These are phyloP conservation scores for Tolypocladium sp. DNA, from an alignment of 2,329 filamentous ascomycete species.

Conservation along the genomic window DNA sequence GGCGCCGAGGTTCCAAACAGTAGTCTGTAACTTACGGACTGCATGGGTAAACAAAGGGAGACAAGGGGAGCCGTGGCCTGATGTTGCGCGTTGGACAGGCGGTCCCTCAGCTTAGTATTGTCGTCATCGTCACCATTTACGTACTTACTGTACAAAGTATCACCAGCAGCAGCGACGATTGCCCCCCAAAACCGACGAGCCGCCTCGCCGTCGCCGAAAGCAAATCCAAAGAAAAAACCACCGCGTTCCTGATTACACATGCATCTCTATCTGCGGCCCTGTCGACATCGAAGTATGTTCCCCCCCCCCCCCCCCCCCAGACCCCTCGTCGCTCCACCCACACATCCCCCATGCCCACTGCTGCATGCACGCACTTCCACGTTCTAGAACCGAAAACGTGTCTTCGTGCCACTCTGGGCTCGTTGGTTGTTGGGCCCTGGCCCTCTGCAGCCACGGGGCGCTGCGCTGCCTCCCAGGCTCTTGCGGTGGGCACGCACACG, in stretches of 20 bases:
- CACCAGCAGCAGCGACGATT: not conserved
- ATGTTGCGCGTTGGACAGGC: not conserved
- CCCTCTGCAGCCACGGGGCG: not conserved
- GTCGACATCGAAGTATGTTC: too few relatives aligned
- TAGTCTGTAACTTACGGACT: too few relatives aligned
- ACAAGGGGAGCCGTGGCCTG: not conserved
- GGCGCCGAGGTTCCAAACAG: not conserved
- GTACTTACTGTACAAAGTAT: not conserved
- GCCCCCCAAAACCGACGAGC: not conserved
- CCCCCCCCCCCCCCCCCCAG: too few relatives aligned
- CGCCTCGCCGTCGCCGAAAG: not conserved
- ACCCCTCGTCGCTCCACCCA: not conserved
- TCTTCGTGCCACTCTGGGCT: not conserved
- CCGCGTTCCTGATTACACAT: too few relatives aligned
- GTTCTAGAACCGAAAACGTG: constrained; percentile 1
- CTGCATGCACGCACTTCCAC: not conserved
- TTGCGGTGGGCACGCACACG: not conserved
- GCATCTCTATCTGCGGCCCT: too few relatives aligned
- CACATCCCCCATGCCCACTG: not conserved
- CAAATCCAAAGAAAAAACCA: not conserved
- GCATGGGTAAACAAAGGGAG: not conserved
- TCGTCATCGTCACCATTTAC: too few relatives aligned
- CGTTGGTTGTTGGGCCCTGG: not conserved
- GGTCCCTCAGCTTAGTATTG: not conserved
- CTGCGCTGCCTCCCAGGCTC: not conserved